Evolutionary conservation across 345 rosid genomes (phyloP), one percentile per base, ranked within the genome.

Genomic region (Citrus reticulata): DNA sequence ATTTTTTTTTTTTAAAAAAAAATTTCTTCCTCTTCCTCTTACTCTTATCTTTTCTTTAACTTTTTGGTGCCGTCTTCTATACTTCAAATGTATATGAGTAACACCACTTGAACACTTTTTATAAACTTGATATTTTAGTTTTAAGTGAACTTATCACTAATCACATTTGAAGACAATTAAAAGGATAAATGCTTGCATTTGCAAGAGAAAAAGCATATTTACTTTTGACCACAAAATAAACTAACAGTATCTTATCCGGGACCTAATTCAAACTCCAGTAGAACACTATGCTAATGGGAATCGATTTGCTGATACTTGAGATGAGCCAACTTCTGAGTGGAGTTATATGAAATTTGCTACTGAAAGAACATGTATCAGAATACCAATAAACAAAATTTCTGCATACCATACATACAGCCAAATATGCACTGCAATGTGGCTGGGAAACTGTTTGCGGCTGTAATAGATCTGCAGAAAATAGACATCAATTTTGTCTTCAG

Each of bases 401-500:
- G 59, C 80, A 46, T 95, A 92, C 99, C 98, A 85, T 83, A 91
- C 81, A 95, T 95, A 87, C 98, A 93, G 55, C 94, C 93, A 88
- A 95, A 95, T 75, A 93, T 95, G 86, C 99, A 93, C 84, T 93
- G 99, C 89, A 95, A 87, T 74, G 99, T 91, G 69, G 88, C 90
- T 54, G 99, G 99, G 76, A 95, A 95, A 82, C 90, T 93, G 83
- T 91, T 93, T 76, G 99, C 96, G 2, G 99, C 97, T 34, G 91
- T 81, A 61, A 93, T 88, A 73, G 98, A 93, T 77, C 91, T 91
- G 70, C 93, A 93, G 81, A 93, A 93, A 42, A 84, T 83, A 84
- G 93, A 86, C 96, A 93, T 89, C 77, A 93, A 82, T 83, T 89
- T 95, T 77, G 81, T 77, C 89, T 83, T 95, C 82, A 95, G 86